These are phyloP conservation scores for Effrenium voratum DNA, from an alignment of 73 alveolate species.

Conservation along the genomic window DNA sequence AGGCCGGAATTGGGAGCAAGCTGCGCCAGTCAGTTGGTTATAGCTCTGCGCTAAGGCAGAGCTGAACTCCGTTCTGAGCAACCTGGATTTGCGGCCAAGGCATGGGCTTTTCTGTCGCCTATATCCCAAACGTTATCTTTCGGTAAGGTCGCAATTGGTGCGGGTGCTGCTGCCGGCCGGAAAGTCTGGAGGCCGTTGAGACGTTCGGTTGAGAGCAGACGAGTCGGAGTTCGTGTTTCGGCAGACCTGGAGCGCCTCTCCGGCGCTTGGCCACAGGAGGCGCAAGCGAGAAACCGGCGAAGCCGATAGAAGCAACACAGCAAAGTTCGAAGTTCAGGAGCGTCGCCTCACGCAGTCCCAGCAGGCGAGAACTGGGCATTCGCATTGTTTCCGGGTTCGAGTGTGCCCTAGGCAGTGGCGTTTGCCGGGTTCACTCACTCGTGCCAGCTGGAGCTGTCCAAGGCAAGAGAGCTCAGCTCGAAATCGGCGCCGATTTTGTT, in stretches of 20 bases:
- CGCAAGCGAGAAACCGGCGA: background rate
- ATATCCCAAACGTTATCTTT: background rate
- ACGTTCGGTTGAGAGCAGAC: too few species aligned
- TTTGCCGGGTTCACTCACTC: conserved; percentile 92
- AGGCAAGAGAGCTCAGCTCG: conserved; percentile 3
- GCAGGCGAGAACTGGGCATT: background rate
- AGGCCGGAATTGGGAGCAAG: conserved; percentile 7
- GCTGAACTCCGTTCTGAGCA: conserved; percentile 44
- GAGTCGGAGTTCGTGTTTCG: too few species aligned
- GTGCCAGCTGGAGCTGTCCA: conserved; percentile 94
- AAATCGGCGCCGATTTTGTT: background rate
- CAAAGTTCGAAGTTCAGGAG: background rate
- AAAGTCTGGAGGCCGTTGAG: background rate
- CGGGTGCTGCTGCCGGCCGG: conserved; percentile 59
- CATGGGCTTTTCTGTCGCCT: background rate
- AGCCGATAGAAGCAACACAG: background rate
- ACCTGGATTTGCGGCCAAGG: conserved; percentile 62
- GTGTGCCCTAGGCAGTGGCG: conserved; percentile 53
- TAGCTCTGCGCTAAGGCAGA: conserved; percentile 1
- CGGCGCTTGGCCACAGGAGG: conserved; percentile 92
- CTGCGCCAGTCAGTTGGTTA: background rate
- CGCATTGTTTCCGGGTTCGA: background rate
- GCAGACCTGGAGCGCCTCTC: conserved; percentile 65
- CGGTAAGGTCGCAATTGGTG: conserved; percentile 10
- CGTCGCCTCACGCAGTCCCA: conserved; percentile 91